phyloP scores from a whole-genome alignment of 1,139 yeast species.

The Taphrina deformans region DNA sequence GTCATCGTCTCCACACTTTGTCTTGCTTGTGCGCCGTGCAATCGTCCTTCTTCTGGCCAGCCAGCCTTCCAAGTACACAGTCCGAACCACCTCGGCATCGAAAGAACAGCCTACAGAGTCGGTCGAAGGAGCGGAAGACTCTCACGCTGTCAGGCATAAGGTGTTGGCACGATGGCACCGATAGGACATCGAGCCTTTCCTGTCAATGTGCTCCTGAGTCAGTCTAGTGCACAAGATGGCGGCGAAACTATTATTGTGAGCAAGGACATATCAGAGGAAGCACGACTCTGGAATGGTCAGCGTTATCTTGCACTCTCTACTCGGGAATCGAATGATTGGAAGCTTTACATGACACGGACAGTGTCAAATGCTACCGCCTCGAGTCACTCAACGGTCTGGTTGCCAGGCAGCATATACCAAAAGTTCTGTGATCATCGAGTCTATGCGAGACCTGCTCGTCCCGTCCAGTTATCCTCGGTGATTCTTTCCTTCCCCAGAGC shows the following conservation, averaged over 20 bases:
- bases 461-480: constrained; percentile 2
- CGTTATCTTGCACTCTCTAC: constrained; percentile 20
- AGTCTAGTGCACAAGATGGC: neutral
- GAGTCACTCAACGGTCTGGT: constrained; percentile 19
- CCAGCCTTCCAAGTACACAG: too few relatives aligned
- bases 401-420: constrained; percentile 6
- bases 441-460: constrained; percentile 5
- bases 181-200: neutral
- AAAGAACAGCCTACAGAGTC: too few relatives aligned
- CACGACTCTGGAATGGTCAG: neutral
- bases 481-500: constrained; percentile 15
- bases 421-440: constrained; percentile 10
- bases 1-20: neutral
- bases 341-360: neutral
- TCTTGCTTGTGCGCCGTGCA: too few relatives aligned
- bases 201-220: neutral
- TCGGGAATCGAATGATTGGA: neutral
- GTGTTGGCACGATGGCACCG: constrained; percentile 13
- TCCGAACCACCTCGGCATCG: too few relatives aligned
- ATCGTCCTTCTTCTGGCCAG: too few relatives aligned
- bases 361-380: neutral
- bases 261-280: constrained; percentile 18
- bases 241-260: neutral
- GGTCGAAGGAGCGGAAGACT: too few relatives aligned
- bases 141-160: too few relatives aligned